phyloP scores from a whole-genome alignment of 2,329 filamentous ascomycete genomes.

The Aspergillus thermomutatus region DNA sequence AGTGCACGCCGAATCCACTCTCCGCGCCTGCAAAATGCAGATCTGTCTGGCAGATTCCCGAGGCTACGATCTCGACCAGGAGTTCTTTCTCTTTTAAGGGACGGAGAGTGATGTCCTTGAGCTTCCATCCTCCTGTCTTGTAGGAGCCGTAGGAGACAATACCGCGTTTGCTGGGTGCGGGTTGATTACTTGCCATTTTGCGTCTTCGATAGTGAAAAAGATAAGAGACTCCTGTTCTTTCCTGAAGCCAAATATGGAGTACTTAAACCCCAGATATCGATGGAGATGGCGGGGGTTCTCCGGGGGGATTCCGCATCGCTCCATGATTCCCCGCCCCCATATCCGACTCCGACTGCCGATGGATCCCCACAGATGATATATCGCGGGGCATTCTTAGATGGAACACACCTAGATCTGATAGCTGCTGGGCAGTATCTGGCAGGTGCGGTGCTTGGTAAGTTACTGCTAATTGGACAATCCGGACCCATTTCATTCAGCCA shows the following conservation, averaged over 20 bases:
- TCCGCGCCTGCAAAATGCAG: constrained; percentile 44
- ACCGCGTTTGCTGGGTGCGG: neutral
- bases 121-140: constrained; percentile 13
- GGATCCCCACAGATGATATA: neutral
- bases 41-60: constrained; percentile 57
- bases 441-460: no score
- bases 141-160: constrained; percentile 15
- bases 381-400: no score
- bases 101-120: constrained; percentile 9
- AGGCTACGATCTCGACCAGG: constrained; percentile 52
- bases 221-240: neutral
- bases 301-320: neutral
- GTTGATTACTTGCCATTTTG: neutral
- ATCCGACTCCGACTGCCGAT: neutral
- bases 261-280: neutral
- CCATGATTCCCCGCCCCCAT: neutral
- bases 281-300: neutral
- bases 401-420: no score
- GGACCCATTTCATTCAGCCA: no score
- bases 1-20: constrained; percentile 36
- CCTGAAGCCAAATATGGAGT: no score
- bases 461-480: no score
- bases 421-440: no score
- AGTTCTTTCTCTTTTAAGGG: constrained; percentile 43
- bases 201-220: rapidly evolving